Conservation (phyloP, 163 green algal genomes). For the Chlamydomonas reinhardtii region DNA sequence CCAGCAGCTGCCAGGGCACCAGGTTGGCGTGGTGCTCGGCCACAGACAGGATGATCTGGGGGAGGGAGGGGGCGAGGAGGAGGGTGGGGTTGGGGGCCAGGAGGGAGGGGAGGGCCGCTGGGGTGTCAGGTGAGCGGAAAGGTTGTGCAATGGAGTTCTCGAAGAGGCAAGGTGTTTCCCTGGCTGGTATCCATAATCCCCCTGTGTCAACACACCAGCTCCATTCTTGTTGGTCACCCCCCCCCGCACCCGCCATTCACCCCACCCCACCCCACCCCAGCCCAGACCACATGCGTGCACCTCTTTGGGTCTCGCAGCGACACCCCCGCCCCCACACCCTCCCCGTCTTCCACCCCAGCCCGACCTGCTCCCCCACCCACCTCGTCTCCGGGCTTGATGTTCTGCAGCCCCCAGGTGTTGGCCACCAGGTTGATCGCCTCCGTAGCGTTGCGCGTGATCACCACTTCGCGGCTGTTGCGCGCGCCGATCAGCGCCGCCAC, state of each 20-base stretch:
- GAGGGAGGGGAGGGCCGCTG: too few species aligned
- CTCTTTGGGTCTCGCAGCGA: too few species aligned
- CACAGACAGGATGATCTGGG: conserved; percentile 86
- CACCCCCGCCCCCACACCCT: too few species aligned
- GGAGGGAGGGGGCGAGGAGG: background rate
- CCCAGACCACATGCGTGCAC: too few species aligned
- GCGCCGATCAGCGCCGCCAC: conserved; percentile 92
- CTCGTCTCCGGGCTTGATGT: conserved; percentile 88
- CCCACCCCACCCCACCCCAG: too few species aligned
- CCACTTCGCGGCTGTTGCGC: conserved; percentile 72
- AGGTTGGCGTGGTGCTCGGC: conserved; percentile 91
- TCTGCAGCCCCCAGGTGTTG: conserved; percentile 84
- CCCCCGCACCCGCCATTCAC: background rate
- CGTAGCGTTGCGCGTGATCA: conserved; percentile 90
- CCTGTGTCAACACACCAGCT: too few species aligned
- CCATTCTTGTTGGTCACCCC: too few species aligned
- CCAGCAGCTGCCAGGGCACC: conserved; percentile 92
- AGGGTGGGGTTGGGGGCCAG: background rate
- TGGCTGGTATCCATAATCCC: too few species aligned
- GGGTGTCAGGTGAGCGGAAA: background rate
- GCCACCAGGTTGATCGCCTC: conserved; percentile 95
- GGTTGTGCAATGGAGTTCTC: too few species aligned
- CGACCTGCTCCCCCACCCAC: conserved; percentile 63
- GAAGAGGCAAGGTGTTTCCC: too few species aligned
- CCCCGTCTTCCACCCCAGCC: too few species aligned